Percentiles rank a stretch among this genome's conserved stretches.
Conservation (phyloP, 2,329 filamentous ascomycete species). For the Pseudogymnoascus sp. region DNA sequence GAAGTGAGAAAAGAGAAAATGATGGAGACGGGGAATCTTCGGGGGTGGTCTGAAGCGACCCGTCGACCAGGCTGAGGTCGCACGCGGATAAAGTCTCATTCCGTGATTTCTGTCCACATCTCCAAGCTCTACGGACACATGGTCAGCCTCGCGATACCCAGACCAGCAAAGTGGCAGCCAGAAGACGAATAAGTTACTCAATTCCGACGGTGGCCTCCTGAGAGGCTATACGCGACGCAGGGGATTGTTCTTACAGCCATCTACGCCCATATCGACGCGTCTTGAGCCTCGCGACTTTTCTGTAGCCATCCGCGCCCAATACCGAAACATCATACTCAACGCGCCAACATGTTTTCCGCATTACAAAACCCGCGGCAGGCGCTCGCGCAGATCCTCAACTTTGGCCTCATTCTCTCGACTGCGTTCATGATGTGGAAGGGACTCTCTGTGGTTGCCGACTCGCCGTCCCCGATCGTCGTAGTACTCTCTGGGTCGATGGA, state of each 20-base stretch:
- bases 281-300: neutral
- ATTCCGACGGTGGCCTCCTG: neutral
- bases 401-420: slow-evolving; percentile 63
- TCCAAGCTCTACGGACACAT: neutral
- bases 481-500: slow-evolving; percentile 55
- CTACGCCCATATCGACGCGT: neutral
- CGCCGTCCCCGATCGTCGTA: slow-evolving; percentile 51
- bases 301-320: neutral
- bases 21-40: neutral
- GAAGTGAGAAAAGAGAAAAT: neutral
- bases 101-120: slow-evolving; percentile 7
- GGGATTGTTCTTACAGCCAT: neutral
- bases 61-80: neutral
- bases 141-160: slow-evolving; percentile 13
- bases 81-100: neutral
- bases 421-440: slow-evolving; percentile 72
- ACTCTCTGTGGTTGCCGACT: slow-evolving; percentile 55
- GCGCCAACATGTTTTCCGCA: slow-evolving; percentile 42
- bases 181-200: neutral
- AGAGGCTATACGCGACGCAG: neutral
- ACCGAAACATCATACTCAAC: neutral
- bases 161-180: slow-evolving; percentile 5
- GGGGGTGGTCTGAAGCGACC: neutral
- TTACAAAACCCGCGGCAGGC: slow-evolving; percentile 58
- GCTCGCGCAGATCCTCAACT: slow-evolving; percentile 61